Conservation (phyloP, 495 filamentous ascomycete genomes). For the Cercophora samala region DNA sequence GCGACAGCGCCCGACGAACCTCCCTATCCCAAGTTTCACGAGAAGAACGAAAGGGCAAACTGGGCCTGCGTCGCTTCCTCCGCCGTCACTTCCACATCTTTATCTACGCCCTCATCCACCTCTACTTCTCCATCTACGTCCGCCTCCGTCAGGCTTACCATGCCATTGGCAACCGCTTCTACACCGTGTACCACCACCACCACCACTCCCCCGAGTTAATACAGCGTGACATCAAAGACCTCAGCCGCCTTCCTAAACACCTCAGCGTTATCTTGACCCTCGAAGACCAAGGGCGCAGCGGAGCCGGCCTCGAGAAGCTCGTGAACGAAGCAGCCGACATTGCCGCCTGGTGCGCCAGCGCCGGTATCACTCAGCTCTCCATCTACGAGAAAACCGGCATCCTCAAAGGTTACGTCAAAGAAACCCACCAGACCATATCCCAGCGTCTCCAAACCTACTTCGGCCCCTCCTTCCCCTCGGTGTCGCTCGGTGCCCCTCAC, state of each 20-base stretch:
- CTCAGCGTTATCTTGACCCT: slow-evolving; percentile 80
- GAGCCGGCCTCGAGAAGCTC: slow-evolving; percentile 69
- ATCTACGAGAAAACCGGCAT: slow-evolving; percentile 88
- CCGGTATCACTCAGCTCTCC: slow-evolving; percentile 78
- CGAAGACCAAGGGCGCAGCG: slow-evolving; percentile 62
- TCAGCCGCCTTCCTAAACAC: slow-evolving; percentile 73
- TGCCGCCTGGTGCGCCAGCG: slow-evolving; percentile 84
- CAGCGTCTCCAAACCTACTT: slow-evolving; percentile 81
- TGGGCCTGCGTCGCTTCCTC: slow-evolving; percentile 66
- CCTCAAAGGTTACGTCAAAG: slow-evolving; percentile 78
- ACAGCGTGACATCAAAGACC: slow-evolving; percentile 73
- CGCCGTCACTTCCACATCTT: slow-evolving; percentile 63
- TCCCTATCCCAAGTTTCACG: slow-evolving; percentile 9
- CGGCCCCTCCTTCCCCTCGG: slow-evolving; percentile 60
- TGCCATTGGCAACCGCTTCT: slow-evolving; percentile 65
- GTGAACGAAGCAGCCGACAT: slow-evolving; percentile 89
- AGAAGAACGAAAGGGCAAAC: slow-evolving; percentile 34
- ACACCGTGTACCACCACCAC: slow-evolving; percentile 84
- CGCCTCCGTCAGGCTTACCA: slow-evolving; percentile 76
- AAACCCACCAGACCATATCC: slow-evolving; percentile 68
- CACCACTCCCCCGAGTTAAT: slow-evolving; percentile 92
- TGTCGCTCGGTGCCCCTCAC: slow-evolving; percentile 75
- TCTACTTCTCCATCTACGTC: slow-evolving; percentile 81
- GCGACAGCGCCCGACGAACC: slow-evolving; percentile 29
- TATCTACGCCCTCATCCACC: slow-evolving; percentile 69